Evolutionary conservation across 768 basidiomycete species (phyloP), one percentile per base, ranked within the genome.

Genomic region (Roridomyces roridus): DNA sequence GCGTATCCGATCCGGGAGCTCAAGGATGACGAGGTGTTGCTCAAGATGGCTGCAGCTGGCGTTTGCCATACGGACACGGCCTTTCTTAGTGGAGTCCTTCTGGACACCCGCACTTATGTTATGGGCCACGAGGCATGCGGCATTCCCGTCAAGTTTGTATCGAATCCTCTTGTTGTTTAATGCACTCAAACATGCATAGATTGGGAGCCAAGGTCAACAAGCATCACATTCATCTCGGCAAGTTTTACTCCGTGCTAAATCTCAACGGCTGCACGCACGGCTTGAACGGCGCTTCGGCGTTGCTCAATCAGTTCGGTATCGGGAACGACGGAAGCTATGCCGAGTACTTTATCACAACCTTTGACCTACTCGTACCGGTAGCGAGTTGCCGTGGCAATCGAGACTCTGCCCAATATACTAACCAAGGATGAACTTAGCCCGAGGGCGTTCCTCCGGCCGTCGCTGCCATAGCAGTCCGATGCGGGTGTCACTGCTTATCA

Each of bases 291-390:
- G n/a, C n/a, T n/a, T n/a, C n/a, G n/a, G n/a, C n/a, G n/a, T n/a
- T n/a, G n/a, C 49, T 47, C n/a, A 59, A 62, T 15, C 18, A 28
- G 12, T 26, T 53, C 12, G 64, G 60, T 1, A 5, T 65, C 18
- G 64, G 64, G 2, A 28, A 14, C 14, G 64, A 65, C 35, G 64
- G 64, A 18, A 50, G 34, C 6, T 65, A 48, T 24, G 64, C 64
- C 14, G 64, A 65, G 17, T 65, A 59, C 31, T 41, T 62, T 5
- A 61, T 47, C 6, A 52, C 55, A 3, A 42, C 52, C 1, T 39
- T 44, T 5, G 60, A 65, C 44, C 24, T 28, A 0, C 55, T 65
- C 23, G 54, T 65, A 10, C 59, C 55, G 20, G 60, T 62, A 31
- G 60, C 62, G n/a, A 15, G 60, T 45, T 15, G 20, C 28, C 5